Conservation (phyloP, 2,329 filamentous ascomycete species). For the Scedosporium minutisporum region DNA sequence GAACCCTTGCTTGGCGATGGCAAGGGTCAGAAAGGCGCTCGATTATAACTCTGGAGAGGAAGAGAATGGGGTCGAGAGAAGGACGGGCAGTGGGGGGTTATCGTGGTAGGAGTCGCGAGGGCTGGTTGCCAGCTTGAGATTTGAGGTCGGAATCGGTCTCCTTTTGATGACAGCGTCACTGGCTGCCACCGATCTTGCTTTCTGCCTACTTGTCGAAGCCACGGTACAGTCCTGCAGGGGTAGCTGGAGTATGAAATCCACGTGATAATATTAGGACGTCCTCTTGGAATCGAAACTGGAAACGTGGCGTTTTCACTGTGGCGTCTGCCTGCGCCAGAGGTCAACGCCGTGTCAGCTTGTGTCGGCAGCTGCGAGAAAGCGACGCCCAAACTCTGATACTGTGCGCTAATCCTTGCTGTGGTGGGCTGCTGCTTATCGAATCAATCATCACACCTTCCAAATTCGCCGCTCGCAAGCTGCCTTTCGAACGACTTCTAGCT, state of each 20-base stretch:
- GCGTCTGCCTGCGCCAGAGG: background rate
- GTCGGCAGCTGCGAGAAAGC: background rate
- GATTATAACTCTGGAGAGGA: too few relatives aligned
- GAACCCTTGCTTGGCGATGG: too few relatives aligned
- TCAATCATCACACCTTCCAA: background rate
- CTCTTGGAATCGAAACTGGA: background rate
- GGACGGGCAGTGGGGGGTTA: background rate
- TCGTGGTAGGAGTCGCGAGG: background rate
- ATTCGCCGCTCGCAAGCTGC: background rate
- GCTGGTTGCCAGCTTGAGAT: background rate
- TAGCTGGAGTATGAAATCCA: background rate
- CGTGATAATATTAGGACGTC: background rate
- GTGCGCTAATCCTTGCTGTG: background rate
- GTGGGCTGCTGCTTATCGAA: background rate
- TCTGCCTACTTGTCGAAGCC: too few relatives aligned
- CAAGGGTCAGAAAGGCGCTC: too few relatives aligned
- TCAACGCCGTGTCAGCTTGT: background rate
- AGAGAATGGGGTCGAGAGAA: background rate
- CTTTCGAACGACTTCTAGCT: background rate
- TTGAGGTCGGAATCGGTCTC: background rate
- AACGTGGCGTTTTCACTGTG: background rate
- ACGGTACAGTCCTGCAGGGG: too few relatives aligned
- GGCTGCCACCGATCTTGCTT: background rate
- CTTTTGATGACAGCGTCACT: background rate
- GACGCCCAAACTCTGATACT: background rate